Evolutionary conservation across 352 stramenopile species (phyloP), one percentile per base, ranked within the genome.

Genomic region (Globisporangium ultimum): DNA sequence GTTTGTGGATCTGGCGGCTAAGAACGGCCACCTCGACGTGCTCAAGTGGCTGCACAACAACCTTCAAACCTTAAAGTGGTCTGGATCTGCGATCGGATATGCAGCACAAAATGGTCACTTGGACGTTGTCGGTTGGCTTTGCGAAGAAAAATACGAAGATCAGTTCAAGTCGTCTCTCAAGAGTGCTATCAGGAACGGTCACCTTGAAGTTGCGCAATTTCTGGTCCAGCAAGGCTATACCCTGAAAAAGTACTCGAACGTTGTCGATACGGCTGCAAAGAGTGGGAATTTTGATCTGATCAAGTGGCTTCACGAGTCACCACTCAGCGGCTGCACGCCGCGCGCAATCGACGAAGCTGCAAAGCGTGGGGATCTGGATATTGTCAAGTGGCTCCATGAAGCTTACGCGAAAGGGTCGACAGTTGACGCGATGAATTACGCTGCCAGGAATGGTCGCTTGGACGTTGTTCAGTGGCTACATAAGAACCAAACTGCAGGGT

Each of bases 21-120:
- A 20, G 13, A 34, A 46, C 1, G 53, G 53, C 10, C 41, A 59
- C 45, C 18, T 59, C 41, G 53, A 51, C 24, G 36, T 20, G 28
- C 53, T 60, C 21, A 43, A 46, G 53, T 60, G 53, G 43, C 12
- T 60, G 11, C 40, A 22, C 34, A 36, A 36, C 2, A 36, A 36
- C 28, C 28, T 36, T 10, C 28, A 0, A 6, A 36, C 8, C 5
- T 36, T 10, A 10, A 0, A 8, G 28, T 36, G 28, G 28, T 36
- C 28, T 36, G 28, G 28, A 1, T 36, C 8, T 8, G 28, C 28
- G 28, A 36, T 36, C 28, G 10, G 3, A 2, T 32, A 40, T 21
- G 53, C 28, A 38, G 28, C 43, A 11, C n/a, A 13, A 5, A 45
- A 47, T 10, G 42, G 53, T 0, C 53, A 60, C 20, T 46, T 60